These are phyloP conservation scores for Phytophthora pistaciae DNA, from an alignment of 352 stramenopile species.

Conservation along the genomic window DNA sequence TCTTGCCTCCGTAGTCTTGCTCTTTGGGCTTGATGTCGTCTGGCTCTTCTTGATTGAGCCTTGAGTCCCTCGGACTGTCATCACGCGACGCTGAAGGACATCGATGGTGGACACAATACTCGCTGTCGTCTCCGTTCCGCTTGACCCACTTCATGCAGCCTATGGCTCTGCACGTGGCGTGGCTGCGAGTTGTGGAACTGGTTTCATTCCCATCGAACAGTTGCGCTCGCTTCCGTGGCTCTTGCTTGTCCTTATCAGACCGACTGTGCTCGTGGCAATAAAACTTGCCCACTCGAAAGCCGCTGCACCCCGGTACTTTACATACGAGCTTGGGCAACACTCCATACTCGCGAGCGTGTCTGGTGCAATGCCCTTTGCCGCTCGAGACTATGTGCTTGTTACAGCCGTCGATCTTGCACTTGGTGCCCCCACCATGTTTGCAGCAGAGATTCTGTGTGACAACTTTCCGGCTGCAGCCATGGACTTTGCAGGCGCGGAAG, in stretches of 20 bases:
- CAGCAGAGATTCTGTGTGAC: background rate
- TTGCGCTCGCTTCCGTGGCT: background rate
- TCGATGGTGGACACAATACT: constrained; percentile 8
- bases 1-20: background rate
- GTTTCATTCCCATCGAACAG: background rate
- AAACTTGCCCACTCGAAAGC: background rate
- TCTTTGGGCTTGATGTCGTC: background rate
- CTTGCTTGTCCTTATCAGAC: background rate
- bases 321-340: background rate
- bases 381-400: background rate
- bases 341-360: constrained; percentile 11
- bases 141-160: constrained; percentile 22
- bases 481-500: constrained; percentile 5
- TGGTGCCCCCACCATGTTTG: background rate
- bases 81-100: background rate
- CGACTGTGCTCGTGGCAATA: constrained; percentile 3
- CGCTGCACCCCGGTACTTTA: background rate
- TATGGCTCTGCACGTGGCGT: background rate
- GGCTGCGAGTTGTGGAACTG: background rate
- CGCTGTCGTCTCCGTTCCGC: constrained; percentile 12
- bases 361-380: background rate
- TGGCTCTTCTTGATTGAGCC: background rate
- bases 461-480: constrained; percentile 11
- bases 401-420: constrained; percentile 6
- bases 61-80: background rate